These are phyloP conservation scores for Teunomyces cretensis DNA, from an alignment of 805 yeast species.

Conservation along the genomic window DNA sequence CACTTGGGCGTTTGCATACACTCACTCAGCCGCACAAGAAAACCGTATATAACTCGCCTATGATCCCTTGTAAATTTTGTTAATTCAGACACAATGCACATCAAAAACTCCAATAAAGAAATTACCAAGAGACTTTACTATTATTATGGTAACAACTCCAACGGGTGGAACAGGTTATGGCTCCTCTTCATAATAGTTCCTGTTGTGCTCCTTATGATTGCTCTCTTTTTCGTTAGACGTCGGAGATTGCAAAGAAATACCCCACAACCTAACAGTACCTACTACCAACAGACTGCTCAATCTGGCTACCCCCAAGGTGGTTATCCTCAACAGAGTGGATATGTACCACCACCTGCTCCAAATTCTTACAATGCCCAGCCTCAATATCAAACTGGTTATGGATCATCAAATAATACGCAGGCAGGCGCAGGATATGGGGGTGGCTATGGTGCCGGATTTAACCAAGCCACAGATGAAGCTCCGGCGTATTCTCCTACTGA, in stretches of 20 bases:
- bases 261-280: constrained; percentile 10
- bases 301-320: constrained; percentile 9
- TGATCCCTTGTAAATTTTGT: background rate
- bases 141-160: constrained; percentile 1
- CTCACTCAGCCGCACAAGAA: background rate
- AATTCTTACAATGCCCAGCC: constrained; percentile 2
- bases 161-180: constrained; percentile 14
- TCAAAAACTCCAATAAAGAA: background rate
- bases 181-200: constrained; percentile 15
- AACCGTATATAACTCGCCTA: background rate
- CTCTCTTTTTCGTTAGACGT: constrained; percentile 10
- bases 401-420: background rate
- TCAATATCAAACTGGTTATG: constrained; percentile 2
- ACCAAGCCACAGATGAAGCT: constrained; percentile 4
- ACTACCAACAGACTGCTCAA: constrained; percentile 14
- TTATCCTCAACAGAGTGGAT: constrained; percentile 4
- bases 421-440: constrained; percentile 4
- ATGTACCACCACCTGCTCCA: constrained; percentile 9
- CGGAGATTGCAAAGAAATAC: constrained; percentile 5
- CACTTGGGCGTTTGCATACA: background rate
- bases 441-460: constrained; percentile 2
- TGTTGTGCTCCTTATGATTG: constrained; percentile 1
- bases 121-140: constrained; percentile 12
- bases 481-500: constrained; percentile 5
- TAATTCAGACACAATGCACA: background rate